phyloP scores from a whole-genome alignment of 176 grass and related monocot species.

The Carex scoparia region DNA sequence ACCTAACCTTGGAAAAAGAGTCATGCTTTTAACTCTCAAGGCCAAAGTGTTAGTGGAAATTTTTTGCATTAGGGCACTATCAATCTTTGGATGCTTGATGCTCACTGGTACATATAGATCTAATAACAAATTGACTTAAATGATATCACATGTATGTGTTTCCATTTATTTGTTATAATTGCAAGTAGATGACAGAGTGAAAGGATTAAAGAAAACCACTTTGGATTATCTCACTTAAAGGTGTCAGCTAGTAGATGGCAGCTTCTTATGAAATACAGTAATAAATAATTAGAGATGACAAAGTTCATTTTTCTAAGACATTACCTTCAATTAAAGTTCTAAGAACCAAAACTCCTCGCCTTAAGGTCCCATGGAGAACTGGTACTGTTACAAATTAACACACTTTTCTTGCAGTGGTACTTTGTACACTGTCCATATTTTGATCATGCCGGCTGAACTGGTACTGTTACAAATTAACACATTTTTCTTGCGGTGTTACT shows the following conservation, averaged over 20 bases:
- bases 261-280: neutral
- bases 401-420: neutral
- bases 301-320: neutral
- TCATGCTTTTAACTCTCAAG: constrained; percentile 25
- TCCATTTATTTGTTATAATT: constrained; percentile 25
- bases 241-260: constrained; percentile 8
- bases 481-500: neutral
- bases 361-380: neutral
- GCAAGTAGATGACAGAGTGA: constrained; percentile 7
- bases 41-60: constrained; percentile 28
- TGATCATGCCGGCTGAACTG: neutral
- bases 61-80: constrained; percentile 30
- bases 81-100: constrained; percentile 17
- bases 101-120: constrained; percentile 37
- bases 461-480: neutral
- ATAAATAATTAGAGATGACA: neutral
- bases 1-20: constrained; percentile 30
- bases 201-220: constrained; percentile 12
- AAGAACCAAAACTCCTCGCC: neutral
- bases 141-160: constrained; percentile 35
- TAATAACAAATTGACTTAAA: constrained; percentile 49
- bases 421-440: neutral
- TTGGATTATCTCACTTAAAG: constrained; percentile 1
- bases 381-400: neutral
- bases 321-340: neutral